A percentile compares a stretch with the other conserved stretches of the same genome.
These are phyloP conservation scores for Carex cristatella DNA, from an alignment of 176 grass and related monocot species.

Conservation along the genomic window DNA sequence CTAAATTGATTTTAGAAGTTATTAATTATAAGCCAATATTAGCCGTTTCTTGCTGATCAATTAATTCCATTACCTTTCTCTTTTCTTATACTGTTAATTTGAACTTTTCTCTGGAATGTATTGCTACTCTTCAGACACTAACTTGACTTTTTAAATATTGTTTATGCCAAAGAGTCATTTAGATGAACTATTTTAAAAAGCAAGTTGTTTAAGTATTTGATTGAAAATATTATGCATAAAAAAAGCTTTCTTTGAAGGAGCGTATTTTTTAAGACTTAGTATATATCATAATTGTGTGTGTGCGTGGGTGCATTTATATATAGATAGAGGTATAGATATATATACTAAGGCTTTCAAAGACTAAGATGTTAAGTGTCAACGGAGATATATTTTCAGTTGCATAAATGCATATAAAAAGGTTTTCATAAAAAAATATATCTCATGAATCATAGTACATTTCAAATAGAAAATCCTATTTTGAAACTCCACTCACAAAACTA, in stretches of 20 bases:
- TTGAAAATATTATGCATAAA: neutral
- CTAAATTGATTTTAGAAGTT: neutral
- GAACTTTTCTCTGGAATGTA: neutral
- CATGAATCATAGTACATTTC: neutral
- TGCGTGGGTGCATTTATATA: no score
- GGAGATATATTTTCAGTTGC: no score
- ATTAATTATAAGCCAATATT: conserved; percentile 8
- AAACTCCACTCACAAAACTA: neutral
- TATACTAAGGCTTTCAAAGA: neutral
- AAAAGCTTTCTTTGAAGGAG: neutral
- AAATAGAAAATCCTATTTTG: neutral
- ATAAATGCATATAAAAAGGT: no score
- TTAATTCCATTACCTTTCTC: neutral
- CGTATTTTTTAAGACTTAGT: neutral
- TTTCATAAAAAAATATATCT: no score
- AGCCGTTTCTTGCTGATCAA: neutral
- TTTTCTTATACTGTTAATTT: neutral
- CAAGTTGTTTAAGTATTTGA: neutral
- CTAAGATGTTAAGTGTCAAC: no score
- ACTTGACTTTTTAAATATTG: neutral
- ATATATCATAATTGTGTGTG: neutral
- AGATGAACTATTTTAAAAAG: neutral
- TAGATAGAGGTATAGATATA: neutral
- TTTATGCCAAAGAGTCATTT: neutral
- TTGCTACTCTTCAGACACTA: neutral